Base-by-base conservation (phyloP, 1,284 basidiomycete species). In the Paramarasmius palmivorus region DNA sequence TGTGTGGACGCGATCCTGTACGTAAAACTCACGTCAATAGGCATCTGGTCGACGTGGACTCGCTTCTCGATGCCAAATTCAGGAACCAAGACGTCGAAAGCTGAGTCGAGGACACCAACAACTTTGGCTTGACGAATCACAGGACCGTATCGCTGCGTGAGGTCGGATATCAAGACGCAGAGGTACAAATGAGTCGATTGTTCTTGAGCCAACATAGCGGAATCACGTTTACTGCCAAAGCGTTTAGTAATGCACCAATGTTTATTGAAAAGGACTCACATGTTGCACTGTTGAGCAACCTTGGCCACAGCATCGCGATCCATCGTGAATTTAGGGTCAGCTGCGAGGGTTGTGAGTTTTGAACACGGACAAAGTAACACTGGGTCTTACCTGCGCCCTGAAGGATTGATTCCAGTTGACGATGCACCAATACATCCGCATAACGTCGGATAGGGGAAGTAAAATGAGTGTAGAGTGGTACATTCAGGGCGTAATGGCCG, bases 1-100 rank as follows among this genome's bases (percentile, higher is more conserved):
- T 50, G 44, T 19, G 22, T 38, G 26, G 20, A 40, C 45, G 20
- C 22, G 42, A 37, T 10, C 53, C 55, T 17, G 36, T 19, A 40
- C 25, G 12, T 6, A 47, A 49, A 25, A 70, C 87, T 71, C 66
- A 93, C 92, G 60, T 95, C 92, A 52, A 96, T 92, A 15, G 97
- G 96, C 88, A 99, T 97, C 73, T 98, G 95, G 70, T 99, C 97
- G 45, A 96, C 92, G 65, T 99, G 96, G 2, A 98, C 94, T 45
- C 96, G 84, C 80, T 99, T 99, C 77, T 99, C 97, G 63, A 99
- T 95, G 45, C 93, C 92, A 65, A 97, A 96, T 66, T 97, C 95
- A 46, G 93, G 92, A 44, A 95, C 82, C 25, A 93, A 74, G 38
- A 99, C 94, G 67, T 99, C 97, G 62, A 99, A 98, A 1, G 96